Conservation (phyloP, 306 rosid species). For the Parietaria judaica region DNA sequence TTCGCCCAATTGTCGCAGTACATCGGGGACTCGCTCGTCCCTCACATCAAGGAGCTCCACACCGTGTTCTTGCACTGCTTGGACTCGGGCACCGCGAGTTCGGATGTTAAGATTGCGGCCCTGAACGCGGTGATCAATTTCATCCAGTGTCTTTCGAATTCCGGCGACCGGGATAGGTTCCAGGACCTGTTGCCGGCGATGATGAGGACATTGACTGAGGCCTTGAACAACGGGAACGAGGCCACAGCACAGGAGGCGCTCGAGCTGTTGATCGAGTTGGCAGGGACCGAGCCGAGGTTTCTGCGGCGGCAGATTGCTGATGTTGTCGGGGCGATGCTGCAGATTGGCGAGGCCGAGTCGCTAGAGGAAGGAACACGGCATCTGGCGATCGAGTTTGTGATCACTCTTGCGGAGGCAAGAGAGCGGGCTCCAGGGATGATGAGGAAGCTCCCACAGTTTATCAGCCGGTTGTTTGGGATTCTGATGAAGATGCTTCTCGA, state of each 20-base stretch:
- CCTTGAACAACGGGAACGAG: slow-evolving; percentile 79
- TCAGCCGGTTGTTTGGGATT: slow-evolving; percentile 73
- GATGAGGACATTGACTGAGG: slow-evolving; percentile 82
- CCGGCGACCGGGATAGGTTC: slow-evolving; percentile 72
- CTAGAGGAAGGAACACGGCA: slow-evolving; percentile 90
- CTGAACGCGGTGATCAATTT: slow-evolving; percentile 87
- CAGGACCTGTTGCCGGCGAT: slow-evolving; percentile 90
- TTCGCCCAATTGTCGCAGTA: slow-evolving; percentile 90
- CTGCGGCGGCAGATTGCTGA: slow-evolving; percentile 76
- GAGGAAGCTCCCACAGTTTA: slow-evolving; percentile 94
- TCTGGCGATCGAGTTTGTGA: slow-evolving; percentile 88
- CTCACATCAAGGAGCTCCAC: slow-evolving; percentile 73
- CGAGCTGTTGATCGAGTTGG: slow-evolving; percentile 80
- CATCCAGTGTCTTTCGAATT: slow-evolving; percentile 74
- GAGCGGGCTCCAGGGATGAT: slow-evolving; percentile 96
- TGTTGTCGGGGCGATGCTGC: slow-evolving; percentile 85
- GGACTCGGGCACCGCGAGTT: slow-evolving; percentile 32
- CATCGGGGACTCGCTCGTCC: slow-evolving; percentile 71
- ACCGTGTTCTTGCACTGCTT: slow-evolving; percentile 68
- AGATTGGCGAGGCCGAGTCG: slow-evolving; percentile 79
- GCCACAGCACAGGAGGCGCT: slow-evolving; percentile 91
- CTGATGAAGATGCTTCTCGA: slow-evolving; percentile 83
- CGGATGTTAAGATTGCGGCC: slow-evolving; percentile 80
- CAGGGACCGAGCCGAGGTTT: slow-evolving; percentile 86
- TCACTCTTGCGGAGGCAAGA: slow-evolving; percentile 90